A percentile compares a stretch with the other conserved stretches of the same genome.
phyloP scores from a whole-genome alignment of 768 basidiomycete species.

The Russula dissimulans region DNA sequence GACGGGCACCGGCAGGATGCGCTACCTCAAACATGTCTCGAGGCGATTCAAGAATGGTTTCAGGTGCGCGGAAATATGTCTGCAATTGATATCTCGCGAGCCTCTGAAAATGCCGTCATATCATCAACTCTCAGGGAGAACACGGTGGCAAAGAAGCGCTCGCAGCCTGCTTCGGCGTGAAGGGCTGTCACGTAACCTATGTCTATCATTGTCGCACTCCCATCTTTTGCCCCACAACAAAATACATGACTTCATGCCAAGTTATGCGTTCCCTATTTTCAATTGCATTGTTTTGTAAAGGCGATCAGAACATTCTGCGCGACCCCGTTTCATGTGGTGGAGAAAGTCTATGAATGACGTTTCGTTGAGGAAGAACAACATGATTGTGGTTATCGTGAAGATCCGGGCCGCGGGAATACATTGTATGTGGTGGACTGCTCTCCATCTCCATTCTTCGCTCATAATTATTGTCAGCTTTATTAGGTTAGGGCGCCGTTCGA shows the following conservation, averaged over 20 bases:
- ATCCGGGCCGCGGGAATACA: background rate
- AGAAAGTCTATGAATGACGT: background rate
- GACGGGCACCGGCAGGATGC: slow-evolving; percentile 95
- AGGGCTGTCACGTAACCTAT: slow-evolving; percentile 19
- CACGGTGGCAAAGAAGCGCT: slow-evolving; percentile 79
- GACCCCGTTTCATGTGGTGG: background rate
- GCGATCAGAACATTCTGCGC: background rate
- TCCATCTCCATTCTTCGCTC: background rate
- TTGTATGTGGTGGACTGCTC: background rate
- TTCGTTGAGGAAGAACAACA: background rate
- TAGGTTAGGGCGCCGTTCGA: background rate
- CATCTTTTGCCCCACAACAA: slow-evolving; percentile 21
- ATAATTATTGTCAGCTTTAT: background rate
- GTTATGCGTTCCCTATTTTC: slow-evolving; percentile 1
- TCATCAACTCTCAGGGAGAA: slow-evolving; percentile 55
- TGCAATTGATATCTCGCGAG: background rate
- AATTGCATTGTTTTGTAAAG: background rate
- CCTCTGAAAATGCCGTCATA: background rate
- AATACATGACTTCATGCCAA: slow-evolving; percentile 26
- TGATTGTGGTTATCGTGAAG: background rate
- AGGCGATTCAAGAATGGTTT: slow-evolving; percentile 99
- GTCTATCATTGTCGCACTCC: slow-evolving; percentile 11
- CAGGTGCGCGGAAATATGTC: slow-evolving; percentile 42
- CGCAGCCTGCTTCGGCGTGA: slow-evolving; percentile 45
- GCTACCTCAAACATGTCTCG: slow-evolving; percentile 83